Conservation (phyloP, 73 alveolate genomes). For the Symbiodinium pilosum region DNA sequence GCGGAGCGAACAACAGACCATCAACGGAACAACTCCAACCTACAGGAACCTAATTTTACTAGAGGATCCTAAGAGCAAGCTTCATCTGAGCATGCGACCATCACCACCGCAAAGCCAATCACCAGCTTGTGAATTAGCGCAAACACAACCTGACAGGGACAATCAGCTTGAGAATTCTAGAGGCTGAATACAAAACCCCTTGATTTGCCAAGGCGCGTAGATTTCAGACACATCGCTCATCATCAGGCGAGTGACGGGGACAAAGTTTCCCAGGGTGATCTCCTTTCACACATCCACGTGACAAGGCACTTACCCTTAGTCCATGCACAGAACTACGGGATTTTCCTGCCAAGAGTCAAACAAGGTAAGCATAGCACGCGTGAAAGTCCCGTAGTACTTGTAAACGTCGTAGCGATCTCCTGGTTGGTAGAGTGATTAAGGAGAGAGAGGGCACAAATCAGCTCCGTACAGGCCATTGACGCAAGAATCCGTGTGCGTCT, state of each 20-base stretch:
- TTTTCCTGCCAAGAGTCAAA: constrained; percentile 26
- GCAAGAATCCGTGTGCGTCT: neutral
- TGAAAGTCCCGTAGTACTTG: constrained; percentile 81
- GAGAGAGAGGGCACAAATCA: neutral
- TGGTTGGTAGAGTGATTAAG: neutral
- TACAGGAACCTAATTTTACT: neutral
- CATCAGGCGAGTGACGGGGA: constrained; percentile 89
- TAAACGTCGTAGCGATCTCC: constrained; percentile 54
- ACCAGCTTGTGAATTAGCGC: constrained; percentile 87
- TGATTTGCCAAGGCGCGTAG: constrained; percentile 30
- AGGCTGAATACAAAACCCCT: too few species aligned
- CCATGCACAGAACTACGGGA: too few species aligned
- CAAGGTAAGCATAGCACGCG: constrained; percentile 85
- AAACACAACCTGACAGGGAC: constrained; percentile 58
- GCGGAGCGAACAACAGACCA: too few species aligned
- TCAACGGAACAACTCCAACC: neutral
- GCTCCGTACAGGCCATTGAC: neutral
- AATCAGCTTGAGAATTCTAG: too few species aligned
- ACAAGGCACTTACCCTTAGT: too few species aligned
- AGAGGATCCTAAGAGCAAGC: neutral
- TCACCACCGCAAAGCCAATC: constrained; percentile 82
- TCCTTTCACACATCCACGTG: neutral
- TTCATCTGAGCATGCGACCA: neutral
- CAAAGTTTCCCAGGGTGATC: constrained; percentile 82
- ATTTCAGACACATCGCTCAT: constrained; percentile 78